Evolutionary conservation across 148 eudicot species (phyloP), one percentile per base, ranked within the genome.

Genomic region (Selenicereus undatus): DNA sequence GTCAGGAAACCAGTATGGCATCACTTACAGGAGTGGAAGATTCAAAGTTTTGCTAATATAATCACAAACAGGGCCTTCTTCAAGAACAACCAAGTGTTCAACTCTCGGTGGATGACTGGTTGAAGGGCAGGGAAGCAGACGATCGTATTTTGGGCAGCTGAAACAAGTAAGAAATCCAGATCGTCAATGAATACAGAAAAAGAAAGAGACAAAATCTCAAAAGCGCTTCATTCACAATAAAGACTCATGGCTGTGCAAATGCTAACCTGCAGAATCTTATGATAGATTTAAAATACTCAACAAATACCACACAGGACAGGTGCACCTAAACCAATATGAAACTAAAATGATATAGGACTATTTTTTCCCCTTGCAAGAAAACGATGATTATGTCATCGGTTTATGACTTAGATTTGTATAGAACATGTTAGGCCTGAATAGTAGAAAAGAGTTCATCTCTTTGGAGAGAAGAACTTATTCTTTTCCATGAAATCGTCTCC

Each of bases 71-170:
- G 90, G 86, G 50, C 92, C 95, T 78, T 88, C 99, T 86, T 92
- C 87, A 81, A 84, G 80, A 79, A 94, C 98, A 84, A 94, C 95
- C 74, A 96, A 80, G 90, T 96, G 99, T 66, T 94, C 98, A 50
- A 96, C 90, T 86, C 99, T 89, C 27, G 97, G 99, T 39, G 93
- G 91, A 36, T 85, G 78, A 85, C 77, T 84, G 71, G 88, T 81
- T 29, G 87, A 76, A 70, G 92, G 94, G 76, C 99, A 91, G 26
- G 99, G 99, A 70, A 92, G 90, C 70, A 96, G 88, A 56, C 98
- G 93, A 69, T 79, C 83, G 81, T 93, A 94, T 74, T 84, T 81
- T 32, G 88, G 89, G 60, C 86, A 84, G 75, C 97, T 95, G 91
- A 79, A 71, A 74, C 2, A 27, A 65, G 68, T 42, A 39, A 77